These are phyloP conservation scores for Glycine latifolia DNA, from an alignment of 306 rosid genomes.

Conservation along the genomic window DNA sequence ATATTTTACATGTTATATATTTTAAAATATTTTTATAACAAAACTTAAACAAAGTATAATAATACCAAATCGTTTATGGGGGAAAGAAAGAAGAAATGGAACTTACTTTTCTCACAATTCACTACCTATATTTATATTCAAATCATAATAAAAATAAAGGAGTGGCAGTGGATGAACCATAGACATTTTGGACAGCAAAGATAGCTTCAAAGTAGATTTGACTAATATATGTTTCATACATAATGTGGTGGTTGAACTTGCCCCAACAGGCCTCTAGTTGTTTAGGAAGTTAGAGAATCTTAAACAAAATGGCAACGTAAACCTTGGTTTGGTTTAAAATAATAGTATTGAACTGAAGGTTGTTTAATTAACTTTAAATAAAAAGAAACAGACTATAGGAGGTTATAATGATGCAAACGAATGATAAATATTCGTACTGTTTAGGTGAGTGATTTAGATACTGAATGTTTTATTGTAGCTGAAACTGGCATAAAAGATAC, in stretches of 20 bases:
- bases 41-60: too few relatives aligned
- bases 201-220: conserved; percentile 24
- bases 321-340: neutral
- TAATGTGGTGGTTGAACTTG: conserved; percentile 52
- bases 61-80: too few relatives aligned
- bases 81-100: too few relatives aligned
- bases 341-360: neutral
- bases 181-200: conserved; percentile 44
- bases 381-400: too few relatives aligned
- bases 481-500: too few relatives aligned
- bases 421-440: too few relatives aligned
- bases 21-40: too few relatives aligned
- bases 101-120: neutral
- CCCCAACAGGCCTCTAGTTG: conserved; percentile 6
- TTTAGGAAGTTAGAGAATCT: conserved; percentile 1
- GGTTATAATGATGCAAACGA: too few relatives aligned
- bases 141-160: neutral
- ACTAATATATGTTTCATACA: neutral
- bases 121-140: neutral
- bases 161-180: conserved; percentile 40
- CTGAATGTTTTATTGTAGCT: too few relatives aligned
- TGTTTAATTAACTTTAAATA: neutral
- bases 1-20: too few relatives aligned
- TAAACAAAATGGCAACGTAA: neutral
- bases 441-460: too few relatives aligned